These are phyloP conservation scores for Kwoniella mangroviensis DNA, from an alignment of 768 basidiomycete genomes.

Conservation along the genomic window DNA sequence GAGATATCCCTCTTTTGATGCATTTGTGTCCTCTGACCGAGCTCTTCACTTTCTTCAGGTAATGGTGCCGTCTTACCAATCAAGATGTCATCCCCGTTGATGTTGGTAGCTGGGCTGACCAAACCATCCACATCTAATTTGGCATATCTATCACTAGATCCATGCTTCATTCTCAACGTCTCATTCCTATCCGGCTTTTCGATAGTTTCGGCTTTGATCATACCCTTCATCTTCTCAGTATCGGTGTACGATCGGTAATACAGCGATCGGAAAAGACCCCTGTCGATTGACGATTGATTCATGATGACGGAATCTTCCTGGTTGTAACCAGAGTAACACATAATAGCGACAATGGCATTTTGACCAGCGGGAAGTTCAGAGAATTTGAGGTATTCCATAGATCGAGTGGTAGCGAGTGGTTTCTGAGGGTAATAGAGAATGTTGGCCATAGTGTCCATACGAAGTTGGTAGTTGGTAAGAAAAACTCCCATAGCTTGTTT, in stretches of 20 bases:
- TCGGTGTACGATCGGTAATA: slow-evolving; percentile 99
- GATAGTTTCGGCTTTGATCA: slow-evolving; percentile 90
- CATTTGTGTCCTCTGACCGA: slow-evolving; percentile 90
- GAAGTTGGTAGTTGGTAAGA: slow-evolving; percentile 95
- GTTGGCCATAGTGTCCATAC: slow-evolving; percentile 99
- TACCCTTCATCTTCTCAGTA: slow-evolving; percentile 93
- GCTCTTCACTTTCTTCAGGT: slow-evolving; percentile 93
- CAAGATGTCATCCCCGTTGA: slow-evolving; percentile 96
- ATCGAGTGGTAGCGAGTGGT: slow-evolving; percentile 95
- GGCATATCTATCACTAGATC: slow-evolving; percentile 77
- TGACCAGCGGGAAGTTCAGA: slow-evolving; percentile 98
- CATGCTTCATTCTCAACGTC: slow-evolving; percentile 95
- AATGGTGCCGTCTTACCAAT: slow-evolving; percentile 99
- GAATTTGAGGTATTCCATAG: slow-evolving; percentile 99
- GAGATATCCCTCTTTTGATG: slow-evolving; percentile 96
- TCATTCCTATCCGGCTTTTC: slow-evolving; percentile 93
- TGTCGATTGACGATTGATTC: slow-evolving; percentile 98
- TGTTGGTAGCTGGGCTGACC: slow-evolving; percentile 92
- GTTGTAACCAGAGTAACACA: slow-evolving; percentile 99
- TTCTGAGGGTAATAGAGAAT: slow-evolving; percentile 99
- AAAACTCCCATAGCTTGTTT: slow-evolving; percentile 99
- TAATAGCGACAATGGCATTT: slow-evolving; percentile 96
- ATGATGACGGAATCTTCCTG: slow-evolving; percentile 99
- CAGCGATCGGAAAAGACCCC: slow-evolving; percentile 96
- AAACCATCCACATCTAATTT: slow-evolving; percentile 96